phyloP scores from a whole-genome alignment of 2,329 filamentous ascomycete genomes.

The Aspergillus hiratsukae region DNA sequence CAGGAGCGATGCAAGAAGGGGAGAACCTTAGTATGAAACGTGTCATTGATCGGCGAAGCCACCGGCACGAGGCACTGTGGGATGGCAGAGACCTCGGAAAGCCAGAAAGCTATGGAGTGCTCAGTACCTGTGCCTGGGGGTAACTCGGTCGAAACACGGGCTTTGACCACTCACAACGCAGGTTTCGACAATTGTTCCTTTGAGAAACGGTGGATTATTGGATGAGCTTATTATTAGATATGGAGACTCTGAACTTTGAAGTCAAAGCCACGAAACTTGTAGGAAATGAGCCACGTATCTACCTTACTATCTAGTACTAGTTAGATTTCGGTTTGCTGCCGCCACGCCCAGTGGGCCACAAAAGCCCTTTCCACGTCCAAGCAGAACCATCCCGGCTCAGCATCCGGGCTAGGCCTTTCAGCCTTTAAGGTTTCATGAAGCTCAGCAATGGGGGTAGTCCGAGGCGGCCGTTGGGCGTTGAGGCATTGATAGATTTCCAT shows the following conservation, averaged over 20 bases:
- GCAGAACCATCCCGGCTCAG: conserved; percentile 7
- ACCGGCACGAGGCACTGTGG: neutral
- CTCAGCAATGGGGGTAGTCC: conserved; percentile 6
- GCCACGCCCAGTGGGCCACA: neutral
- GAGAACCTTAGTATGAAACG: neutral
- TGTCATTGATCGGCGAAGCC: neutral
- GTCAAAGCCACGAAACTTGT: neutral
- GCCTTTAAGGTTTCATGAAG: conserved; percentile 4
- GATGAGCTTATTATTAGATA: neutral
- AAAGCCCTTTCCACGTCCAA: neutral
- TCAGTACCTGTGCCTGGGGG: neutral
- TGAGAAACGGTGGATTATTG: neutral
- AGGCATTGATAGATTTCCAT: conserved; percentile 6
- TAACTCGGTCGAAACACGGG: neutral
- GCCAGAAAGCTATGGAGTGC: neutral
- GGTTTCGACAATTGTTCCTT: neutral
- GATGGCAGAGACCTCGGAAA: neutral
- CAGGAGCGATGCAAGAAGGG: neutral
- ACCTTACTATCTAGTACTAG: too few species aligned
- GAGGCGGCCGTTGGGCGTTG: neutral
- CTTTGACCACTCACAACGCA: neutral
- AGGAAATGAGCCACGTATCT: neutral
- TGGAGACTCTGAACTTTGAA: neutral
- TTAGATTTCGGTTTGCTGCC: too few species aligned
- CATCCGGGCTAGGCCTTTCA: conserved; percentile 3